A percentile compares a stretch with the other conserved stretches of the same genome.
Evolutionary conservation across 345 rosid species (phyloP).

Genomic region (Gossypium anomalum): DNA sequence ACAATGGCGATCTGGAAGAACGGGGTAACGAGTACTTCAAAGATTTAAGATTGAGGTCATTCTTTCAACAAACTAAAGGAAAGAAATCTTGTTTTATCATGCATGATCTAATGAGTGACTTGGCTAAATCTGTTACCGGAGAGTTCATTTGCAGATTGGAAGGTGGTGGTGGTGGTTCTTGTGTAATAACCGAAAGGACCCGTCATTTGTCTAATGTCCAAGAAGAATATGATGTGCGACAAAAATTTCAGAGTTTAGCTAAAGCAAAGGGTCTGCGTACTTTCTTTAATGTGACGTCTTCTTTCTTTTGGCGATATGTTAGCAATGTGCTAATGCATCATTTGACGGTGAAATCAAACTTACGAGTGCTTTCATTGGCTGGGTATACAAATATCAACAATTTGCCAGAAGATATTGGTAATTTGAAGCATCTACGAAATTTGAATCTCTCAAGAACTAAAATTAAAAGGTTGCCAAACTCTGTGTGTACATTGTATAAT

Average conservation of each 20-base stretch:
- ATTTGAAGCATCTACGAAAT: constrained; percentile 12
- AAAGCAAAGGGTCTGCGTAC: constrained; percentile 10
- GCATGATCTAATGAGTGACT: constrained; percentile 10
- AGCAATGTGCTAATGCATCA: background rate
- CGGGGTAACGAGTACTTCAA: background rate
- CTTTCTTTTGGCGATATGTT: accelerated
- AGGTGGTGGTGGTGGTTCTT: background rate
- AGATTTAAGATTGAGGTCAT: background rate
- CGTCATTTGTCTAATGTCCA: constrained; percentile 15
- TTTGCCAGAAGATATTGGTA: background rate
- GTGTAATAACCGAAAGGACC: background rate
- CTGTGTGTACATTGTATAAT: constrained; percentile 22
- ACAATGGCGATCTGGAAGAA: background rate
- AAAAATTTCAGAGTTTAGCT: background rate
- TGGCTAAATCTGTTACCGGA: background rate
- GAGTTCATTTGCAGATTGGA: constrained; percentile 6
- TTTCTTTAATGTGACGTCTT: background rate
- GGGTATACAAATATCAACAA: background rate
- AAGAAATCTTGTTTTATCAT: background rate
- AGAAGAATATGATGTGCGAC: background rate
- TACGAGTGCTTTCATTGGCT: constrained; percentile 10
- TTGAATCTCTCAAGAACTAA: constrained; percentile 6
- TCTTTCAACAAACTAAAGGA: background rate
- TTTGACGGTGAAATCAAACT: background rate
- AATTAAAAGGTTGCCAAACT: background rate